Evolutionary conservation across 2,329 filamentous ascomycete species (phyloP), one percentile per base, ranked within the genome.

Genomic region (Amphichorda felina): DNA sequence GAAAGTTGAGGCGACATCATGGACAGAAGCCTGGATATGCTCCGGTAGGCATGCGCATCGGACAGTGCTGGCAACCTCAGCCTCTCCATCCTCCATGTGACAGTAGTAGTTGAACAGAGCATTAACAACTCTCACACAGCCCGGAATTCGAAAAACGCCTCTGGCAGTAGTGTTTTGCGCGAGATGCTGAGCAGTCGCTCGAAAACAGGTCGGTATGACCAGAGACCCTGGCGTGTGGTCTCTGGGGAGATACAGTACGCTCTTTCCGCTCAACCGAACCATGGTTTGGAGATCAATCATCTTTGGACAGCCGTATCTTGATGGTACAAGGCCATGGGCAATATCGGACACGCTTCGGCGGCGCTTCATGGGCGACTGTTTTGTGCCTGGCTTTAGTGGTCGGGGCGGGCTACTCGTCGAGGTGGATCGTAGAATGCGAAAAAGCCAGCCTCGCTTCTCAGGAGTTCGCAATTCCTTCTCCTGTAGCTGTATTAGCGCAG

Each of bases 1-100:
- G 54, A 83, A 81, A 0, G 72, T 66, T 2, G 75, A 77, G 3
- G 77, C 77, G 21, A 82, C 70, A 53, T 82, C 79, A 41, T 82
- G 74, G 4, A 74, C 61, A 6, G 70, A 65, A 32, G 62, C 70
- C 26, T 64, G 64, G 40, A 82, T 73, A 44, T 80, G 74, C 2
- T 55, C 51, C 4, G 79, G 78, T 2, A 82, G 57, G 28, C 64
- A 74, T 5, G 74, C 68, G 34, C 64, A 71, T 24, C 71, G 63
- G 19, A 75, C 72, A 1, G 76, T 82, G 33, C 62, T 63, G 3
- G 72, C 57, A 32, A 81, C 64, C 10, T 33, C 31, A 19, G 65
- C 60, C 18, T 61, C 59, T 19, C 66, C 60, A 33, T 63, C 57
- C 14, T 68, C 63, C 19, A 61, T 55, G 39, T 49, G 47, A 39